phyloP scores from a whole-genome alignment of 192 early-diverging fungal species.

The Lunasporangiospora selenospora region DNA sequence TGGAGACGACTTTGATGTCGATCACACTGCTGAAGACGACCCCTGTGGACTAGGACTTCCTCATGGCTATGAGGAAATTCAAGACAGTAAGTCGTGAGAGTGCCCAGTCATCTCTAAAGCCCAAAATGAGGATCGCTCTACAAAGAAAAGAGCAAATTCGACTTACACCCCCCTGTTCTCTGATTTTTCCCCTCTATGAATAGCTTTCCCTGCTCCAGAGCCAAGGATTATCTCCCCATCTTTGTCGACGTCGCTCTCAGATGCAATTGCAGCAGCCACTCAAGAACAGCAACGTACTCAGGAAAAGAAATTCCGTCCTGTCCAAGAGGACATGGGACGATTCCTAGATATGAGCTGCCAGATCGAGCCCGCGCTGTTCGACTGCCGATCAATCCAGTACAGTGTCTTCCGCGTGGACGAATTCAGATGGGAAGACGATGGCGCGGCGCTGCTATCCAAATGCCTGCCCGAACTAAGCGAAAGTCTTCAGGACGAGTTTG shows the following conservation, averaged over 20 bases:
- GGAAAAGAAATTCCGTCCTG: conserved; percentile 24
- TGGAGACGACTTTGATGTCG: conserved; percentile 16
- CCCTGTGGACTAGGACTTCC: conserved; percentile 23
- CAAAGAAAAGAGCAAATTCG: too few relatives aligned
- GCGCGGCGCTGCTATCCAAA: conserved; percentile 52
- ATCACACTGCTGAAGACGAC: conserved; percentile 6
- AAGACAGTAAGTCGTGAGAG: conserved; percentile 32
- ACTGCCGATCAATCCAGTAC: conserved; percentile 37
- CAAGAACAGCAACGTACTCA: conserved; percentile 18
- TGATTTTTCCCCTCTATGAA: background rate
- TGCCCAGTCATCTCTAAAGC: too few relatives aligned
- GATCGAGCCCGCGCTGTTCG: conserved; percentile 46
- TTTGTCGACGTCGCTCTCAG: conserved; percentile 19
- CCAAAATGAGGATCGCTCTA: too few relatives aligned
- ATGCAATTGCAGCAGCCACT: background rate
- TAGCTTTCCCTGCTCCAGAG: conserved; percentile 41
- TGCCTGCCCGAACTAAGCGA: conserved; percentile 60
- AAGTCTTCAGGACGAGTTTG: conserved; percentile 55
- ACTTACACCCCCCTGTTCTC: too few relatives aligned
- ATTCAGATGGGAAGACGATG: conserved; percentile 67
- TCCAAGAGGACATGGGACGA: conserved; percentile 56
- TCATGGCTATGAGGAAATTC: conserved; percentile 40
- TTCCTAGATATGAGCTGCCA: conserved; percentile 47
- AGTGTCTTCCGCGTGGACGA: conserved; percentile 55
- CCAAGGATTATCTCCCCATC: conserved; percentile 21